Evolutionary conservation across 331 rosid species (phyloP).

Genomic region (Quercus phellos): DNA sequence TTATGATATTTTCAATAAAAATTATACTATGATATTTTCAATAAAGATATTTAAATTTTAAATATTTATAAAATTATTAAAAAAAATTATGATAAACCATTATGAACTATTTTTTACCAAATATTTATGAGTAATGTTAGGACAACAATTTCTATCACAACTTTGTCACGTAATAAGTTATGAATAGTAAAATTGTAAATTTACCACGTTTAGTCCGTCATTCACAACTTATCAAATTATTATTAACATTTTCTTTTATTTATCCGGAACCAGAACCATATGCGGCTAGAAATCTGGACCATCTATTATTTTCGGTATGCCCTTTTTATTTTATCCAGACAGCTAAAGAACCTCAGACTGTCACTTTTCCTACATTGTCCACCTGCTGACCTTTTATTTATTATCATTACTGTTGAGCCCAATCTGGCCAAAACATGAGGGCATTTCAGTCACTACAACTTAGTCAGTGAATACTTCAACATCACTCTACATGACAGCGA

Average conservation of each 20-base stretch:
- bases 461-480: not conserved
- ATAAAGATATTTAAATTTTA: too few species aligned
- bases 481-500: slow-evolving; percentile 20
- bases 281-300: not conserved
- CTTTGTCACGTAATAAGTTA: rapidly evolving
- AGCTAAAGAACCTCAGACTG: not conserved
- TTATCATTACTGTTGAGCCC: not conserved
- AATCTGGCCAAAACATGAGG: slow-evolving; percentile 4
- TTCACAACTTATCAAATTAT: rapidly evolving
- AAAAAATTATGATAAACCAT: too few species aligned
- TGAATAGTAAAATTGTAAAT: rapidly evolving
- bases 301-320: slow-evolving; percentile 16
- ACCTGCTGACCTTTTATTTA: not conserved
- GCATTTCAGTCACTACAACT: slow-evolving; percentile 7
- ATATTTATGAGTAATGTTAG: too few species aligned
- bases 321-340: not conserved
- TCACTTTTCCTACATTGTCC: not conserved
- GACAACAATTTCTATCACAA: too few species aligned
- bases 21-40: too few species aligned
- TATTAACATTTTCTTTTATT: too few species aligned
- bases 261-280: too few species aligned
- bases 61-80: too few species aligned
- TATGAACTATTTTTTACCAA: too few species aligned
- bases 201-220: rapidly evolving
- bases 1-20: too few species aligned